These are phyloP conservation scores for Botrytis paeoniae DNA, from an alignment of 2,329 filamentous ascomycete genomes.

Conservation along the genomic window DNA sequence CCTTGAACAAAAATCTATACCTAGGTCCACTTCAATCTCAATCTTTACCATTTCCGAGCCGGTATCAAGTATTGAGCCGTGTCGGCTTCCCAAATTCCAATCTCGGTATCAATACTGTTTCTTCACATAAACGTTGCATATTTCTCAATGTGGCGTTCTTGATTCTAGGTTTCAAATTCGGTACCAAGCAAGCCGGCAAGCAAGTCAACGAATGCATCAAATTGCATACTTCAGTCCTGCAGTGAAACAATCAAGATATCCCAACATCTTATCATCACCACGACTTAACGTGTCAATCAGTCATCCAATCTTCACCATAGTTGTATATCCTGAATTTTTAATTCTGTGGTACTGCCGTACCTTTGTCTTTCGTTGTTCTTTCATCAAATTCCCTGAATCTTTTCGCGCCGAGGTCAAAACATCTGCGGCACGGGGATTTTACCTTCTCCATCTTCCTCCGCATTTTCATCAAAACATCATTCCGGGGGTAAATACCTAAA, in stretches of 20 bases:
- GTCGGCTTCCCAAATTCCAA: neutral
- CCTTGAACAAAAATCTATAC: neutral
- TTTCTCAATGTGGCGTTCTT: neutral
- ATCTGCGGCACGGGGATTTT: slow-evolving; percentile 9
- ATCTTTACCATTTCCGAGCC: neutral
- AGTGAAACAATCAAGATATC: neutral
- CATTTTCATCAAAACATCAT: slow-evolving; percentile 21
- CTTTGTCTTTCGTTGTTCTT: neutral
- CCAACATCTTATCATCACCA: neutral
- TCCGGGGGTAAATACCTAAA: slow-evolving; percentile 25
- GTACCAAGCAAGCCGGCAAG: neutral
- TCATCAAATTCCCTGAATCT: neutral
- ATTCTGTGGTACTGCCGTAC: neutral
- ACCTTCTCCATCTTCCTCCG: slow-evolving; percentile 24
- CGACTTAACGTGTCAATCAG: neutral
- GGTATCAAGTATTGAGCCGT: neutral
- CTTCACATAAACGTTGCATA: neutral
- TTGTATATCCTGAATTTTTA: neutral
- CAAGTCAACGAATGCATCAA: neutral
- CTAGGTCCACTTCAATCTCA: neutral
- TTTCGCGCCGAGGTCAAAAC: neutral
- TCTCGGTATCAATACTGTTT: neutral
- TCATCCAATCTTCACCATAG: neutral
- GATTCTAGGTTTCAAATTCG: neutral
- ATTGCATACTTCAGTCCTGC: neutral